phyloP scores from a whole-genome alignment of 371 early-diverging fungal genomes.

The Massospora cicadina region DNA sequence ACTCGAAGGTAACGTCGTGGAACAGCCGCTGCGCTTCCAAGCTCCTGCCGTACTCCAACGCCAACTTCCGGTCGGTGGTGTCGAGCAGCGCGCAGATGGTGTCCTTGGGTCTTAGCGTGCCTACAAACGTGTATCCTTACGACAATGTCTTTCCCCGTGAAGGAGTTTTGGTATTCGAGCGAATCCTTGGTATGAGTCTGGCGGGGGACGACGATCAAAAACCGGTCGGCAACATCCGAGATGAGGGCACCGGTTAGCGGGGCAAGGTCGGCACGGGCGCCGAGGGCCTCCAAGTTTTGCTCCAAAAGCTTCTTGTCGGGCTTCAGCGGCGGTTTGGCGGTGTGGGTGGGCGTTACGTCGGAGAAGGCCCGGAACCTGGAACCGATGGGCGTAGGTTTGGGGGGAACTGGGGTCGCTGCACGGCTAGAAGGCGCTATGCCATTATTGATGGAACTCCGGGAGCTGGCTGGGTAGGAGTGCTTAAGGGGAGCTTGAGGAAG shows the following conservation, averaged over 20 bases:
- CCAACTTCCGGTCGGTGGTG: conserved; percentile 68
- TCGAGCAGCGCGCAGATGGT: conserved; percentile 47
- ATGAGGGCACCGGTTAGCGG: background rate
- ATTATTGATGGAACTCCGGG: background rate
- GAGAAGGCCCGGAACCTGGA: background rate
- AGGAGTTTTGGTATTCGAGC: conserved; percentile 59
- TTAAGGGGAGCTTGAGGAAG: background rate
- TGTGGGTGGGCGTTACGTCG: background rate
- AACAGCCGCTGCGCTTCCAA: conserved; percentile 74
- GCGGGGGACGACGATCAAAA: conserved; percentile 14
- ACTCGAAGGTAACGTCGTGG: conserved; percentile 72
- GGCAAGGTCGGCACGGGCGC: background rate
- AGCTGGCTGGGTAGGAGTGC: background rate
- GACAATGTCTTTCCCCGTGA: conserved; percentile 69
- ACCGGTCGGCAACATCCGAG: conserved; percentile 5
- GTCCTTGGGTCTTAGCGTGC: conserved; percentile 26
- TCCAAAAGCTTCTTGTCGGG: background rate
- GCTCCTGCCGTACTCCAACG: conserved; percentile 66
- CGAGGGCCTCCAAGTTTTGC: background rate
- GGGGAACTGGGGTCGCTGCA: background rate
- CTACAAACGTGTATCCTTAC: conserved; percentile 23
- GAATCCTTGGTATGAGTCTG: conserved; percentile 49
- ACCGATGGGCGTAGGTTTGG: background rate
- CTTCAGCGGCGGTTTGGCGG: background rate
- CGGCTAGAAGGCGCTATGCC: background rate